Percentiles rank a stretch among this genome's conserved stretches.
Evolutionary conservation across 371 early-diverging fungal genomes (phyloP).

Genomic region (Mortierella sp.): DNA sequence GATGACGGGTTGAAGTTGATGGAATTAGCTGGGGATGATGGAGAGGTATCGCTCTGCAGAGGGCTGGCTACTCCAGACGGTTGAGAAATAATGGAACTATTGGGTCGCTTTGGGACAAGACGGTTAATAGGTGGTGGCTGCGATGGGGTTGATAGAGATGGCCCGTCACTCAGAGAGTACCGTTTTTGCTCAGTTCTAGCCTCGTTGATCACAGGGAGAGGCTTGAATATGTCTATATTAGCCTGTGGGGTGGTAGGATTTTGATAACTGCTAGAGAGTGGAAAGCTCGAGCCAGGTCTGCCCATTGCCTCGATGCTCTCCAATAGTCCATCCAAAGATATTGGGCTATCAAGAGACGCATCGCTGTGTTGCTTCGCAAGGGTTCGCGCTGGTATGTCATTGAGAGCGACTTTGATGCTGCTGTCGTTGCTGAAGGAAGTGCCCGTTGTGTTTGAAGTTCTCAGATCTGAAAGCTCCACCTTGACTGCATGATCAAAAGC

Average conservation of each 20-base stretch:
- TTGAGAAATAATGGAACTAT: conserved; percentile 18
- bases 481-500: conserved; percentile 44
- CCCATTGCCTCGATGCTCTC: conserved; percentile 53
- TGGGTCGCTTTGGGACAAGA: conserved; percentile 38
- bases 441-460: not conserved
- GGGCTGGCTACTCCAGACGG: not conserved
- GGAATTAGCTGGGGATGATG: conserved; percentile 6
- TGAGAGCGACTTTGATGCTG: conserved; percentile 29
- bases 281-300: conserved; percentile 12
- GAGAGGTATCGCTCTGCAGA: not conserved
- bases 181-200: conserved; percentile 24
- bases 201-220: conserved; percentile 36
- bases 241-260: not conserved
- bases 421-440: not conserved
- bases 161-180: conserved; percentile 43
- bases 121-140: conserved; percentile 29
- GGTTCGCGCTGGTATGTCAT: conserved; percentile 17
- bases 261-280: conserved; percentile 7
- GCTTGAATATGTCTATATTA: conserved; percentile 24
- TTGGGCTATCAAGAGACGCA: conserved; percentile 30
- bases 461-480: conserved; percentile 41
- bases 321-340: conserved; percentile 43
- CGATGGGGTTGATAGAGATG: conserved; percentile 8
- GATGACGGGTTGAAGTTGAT: not conserved
- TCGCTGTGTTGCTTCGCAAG: conserved; percentile 6